A percentile compares a stretch with the other conserved stretches of the same genome.
Evolutionary conservation across 768 basidiomycete genomes (phyloP).

Genomic region (Lactarius tabidus): DNA sequence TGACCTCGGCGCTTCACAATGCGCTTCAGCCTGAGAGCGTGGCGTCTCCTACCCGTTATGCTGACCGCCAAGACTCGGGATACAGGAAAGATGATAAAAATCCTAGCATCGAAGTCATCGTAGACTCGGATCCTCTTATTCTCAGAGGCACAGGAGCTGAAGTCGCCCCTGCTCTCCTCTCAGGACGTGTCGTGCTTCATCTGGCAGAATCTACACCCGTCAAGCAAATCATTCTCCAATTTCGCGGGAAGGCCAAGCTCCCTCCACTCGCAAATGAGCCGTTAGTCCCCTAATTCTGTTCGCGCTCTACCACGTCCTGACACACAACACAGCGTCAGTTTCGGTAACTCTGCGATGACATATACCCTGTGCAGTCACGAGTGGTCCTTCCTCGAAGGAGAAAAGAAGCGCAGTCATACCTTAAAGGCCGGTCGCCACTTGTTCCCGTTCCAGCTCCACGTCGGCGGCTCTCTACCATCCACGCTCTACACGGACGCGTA

Average conservation of each 20-base stretch:
- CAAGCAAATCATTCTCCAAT: constrained; percentile 79
- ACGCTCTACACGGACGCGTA: constrained; percentile 52
- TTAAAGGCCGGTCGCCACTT: constrained; percentile 93
- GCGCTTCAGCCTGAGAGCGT: not conserved
- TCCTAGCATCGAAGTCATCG: constrained; percentile 67
- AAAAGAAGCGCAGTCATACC: constrained; percentile 74
- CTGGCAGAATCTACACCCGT: constrained; percentile 79
- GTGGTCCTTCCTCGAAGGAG: constrained; percentile 89
- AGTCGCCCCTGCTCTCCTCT: constrained; percentile 75
- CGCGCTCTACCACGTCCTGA: constrained; percentile 18
- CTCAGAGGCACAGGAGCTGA: constrained; percentile 80
- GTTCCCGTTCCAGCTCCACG: constrained; percentile 87
- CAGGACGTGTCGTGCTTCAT: constrained; percentile 75
- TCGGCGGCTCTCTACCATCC: constrained; percentile 84
- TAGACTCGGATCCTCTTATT: constrained; percentile 64
- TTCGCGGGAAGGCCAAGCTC: constrained; percentile 76
- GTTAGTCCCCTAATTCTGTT: constrained; percentile 40
- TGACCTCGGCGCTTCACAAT: constrained; percentile 20
- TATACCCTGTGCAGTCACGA: constrained; percentile 76
- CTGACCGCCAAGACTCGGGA: constrained; percentile 1
- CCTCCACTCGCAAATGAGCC: constrained; percentile 54
- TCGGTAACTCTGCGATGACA: constrained; percentile 46
- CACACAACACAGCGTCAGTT: constrained; percentile 37
- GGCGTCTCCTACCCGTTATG: not conserved
- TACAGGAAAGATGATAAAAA: constrained; percentile 40